Evolutionary conservation across 805 yeast genomes (phyloP), one percentile per base, ranked within the genome.

Genomic region (Brettanomyces naardenensis): DNA sequence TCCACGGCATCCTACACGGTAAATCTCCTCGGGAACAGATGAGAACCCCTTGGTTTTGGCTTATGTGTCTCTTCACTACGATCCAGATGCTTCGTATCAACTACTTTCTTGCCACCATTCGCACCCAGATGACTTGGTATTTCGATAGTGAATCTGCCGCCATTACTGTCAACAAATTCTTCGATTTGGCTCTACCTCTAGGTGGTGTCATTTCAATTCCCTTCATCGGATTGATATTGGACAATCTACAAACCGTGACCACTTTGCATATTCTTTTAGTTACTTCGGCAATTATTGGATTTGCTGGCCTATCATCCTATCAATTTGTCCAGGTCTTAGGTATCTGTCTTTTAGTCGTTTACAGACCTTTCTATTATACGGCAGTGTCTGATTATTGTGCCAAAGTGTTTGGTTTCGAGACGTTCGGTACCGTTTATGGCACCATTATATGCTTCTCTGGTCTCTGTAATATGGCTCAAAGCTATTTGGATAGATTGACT

Each of bases 381-480:
- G 85, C 94, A 2, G 86, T 88, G 5, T 83, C 95, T 1, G 97
- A 90, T 59, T 87, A 80, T 57, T 75, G 88, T 51, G 94, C 95
- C 21, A 89, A 89, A 56, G 90, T 89, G 23, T 89, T 90, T 63
- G 97, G 97, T 0, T 88, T 83, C 59, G 80, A 77, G 39, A 87
- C 94, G 1, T 89, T 90, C 61, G 97, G 97, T 27, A 83, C 88
- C 1, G 80, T 90, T 5, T 90, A 90, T 54, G 97, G 97, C 1
- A 62, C 89, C 15, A 69, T 88, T 51, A 86, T 88, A 52, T 80
- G 88, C 41, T 65, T 83, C 42, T 76, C 95, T 13, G 97, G 97
- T 4, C 43, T 81, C n/a, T 74, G 80, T 58, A 89, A 88, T 58
- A 65, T 86, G 48, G 52, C 73, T 5, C 95, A 86, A 52, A 78